Evolutionary conservation across 768 basidiomycete species (phyloP), one percentile per base, ranked within the genome.

Genomic region (Chalciporus chontae): DNA sequence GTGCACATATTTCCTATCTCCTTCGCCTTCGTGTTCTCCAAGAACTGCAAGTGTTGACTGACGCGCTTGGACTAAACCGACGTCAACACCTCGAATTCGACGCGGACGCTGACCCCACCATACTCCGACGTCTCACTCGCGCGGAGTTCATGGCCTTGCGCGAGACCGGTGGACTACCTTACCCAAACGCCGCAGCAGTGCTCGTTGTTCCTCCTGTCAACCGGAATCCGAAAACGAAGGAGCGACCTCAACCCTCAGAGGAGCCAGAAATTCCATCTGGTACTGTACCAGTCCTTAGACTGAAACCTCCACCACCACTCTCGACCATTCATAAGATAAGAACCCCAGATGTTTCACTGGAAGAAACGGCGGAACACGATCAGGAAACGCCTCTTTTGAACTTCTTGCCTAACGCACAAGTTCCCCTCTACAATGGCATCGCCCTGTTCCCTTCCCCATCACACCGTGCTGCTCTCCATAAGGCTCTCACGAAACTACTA

Each of bases 21-120:
- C 71, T 92, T 9, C 87, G 88, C 40, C 65, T 86, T 13, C 81
- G 90, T 15, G 77, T 90, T 11, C 69, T 92, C 2, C 88, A 91
- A 63, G 90, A 92, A 58, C 67, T 92, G 6, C 75, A 83, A 34
- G 64, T 90, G 5, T 65, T 91, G 37, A 71, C 68, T 1, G 75
- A 52, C n/a, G 14, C 37, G 10, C 51, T 65, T 17, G 52, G 51
- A 50, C 41, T 9, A n/a, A 49, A 31, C 19, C 47, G 34, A 14
- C 2, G 40, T 4, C 47, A 19, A 18, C 26, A 19, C 45, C 19
- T 34, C 17, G n/a, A 39, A 11, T 43, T 54, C 13, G 26, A 54
- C 38, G 29, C 32, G 8, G 54, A 53, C n/a, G 37, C 49, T 45
- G 53, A 71, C 58, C 40, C 63, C 55, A 69, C 75, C 18, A 55